phyloP scores from a whole-genome alignment of 2,329 filamentous ascomycete species.

The Colletotrichum sp. region DNA sequence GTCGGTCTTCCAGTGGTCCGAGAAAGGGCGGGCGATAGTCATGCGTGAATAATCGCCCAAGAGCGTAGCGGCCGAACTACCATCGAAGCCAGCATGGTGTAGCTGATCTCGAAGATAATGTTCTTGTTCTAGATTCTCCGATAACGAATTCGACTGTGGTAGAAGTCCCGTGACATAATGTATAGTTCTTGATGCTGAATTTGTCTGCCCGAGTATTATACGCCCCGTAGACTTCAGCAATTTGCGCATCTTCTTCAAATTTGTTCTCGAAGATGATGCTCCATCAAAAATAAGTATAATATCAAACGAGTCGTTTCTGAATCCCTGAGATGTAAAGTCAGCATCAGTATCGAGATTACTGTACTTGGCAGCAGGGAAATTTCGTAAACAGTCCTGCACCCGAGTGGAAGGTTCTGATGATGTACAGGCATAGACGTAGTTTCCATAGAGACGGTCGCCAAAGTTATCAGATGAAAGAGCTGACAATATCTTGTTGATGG shows the following conservation, averaged over 20 bases:
- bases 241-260: neutral
- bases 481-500: neutral
- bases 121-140: neutral
- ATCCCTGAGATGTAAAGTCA: constrained; percentile 25
- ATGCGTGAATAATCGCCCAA: neutral
- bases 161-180: neutral
- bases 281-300: neutral
- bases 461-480: neutral
- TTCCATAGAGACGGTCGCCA: neutral
- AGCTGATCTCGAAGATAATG: neutral
- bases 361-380: neutral
- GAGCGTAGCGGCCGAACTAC: neutral
- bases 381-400: neutral
- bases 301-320: constrained; percentile 33
- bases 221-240: neutral
- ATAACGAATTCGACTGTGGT: neutral
- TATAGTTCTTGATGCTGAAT: neutral
- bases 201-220: neutral
- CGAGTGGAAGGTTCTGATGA: constrained; percentile 19
- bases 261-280: neutral
- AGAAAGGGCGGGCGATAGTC: neutral
- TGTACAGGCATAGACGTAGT: constrained; percentile 33
- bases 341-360: constrained; percentile 30
- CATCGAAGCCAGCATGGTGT: neutral
- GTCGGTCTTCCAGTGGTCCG: neutral